phyloP scores from a whole-genome alignment of 768 basidiomycete genomes.

The Suillus decipiens region DNA sequence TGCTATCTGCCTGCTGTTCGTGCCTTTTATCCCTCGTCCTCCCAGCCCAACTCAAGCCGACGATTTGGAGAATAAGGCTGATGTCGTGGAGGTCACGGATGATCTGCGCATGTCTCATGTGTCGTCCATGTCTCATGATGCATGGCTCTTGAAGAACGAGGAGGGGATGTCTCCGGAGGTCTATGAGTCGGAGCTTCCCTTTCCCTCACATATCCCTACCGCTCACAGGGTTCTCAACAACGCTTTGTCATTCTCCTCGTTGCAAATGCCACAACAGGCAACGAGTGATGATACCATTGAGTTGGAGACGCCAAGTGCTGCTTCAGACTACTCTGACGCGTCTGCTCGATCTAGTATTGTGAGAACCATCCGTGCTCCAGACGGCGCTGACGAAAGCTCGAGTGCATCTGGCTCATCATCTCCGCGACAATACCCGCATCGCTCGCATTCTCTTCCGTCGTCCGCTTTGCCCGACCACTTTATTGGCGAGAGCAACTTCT shows the following conservation, averaged over 20 bases:
- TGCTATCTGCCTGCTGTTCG: slow-evolving; percentile 11
- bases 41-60: slow-evolving; percentile 18
- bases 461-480: slow-evolving; percentile 10
- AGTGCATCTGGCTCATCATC: slow-evolving; percentile 8
- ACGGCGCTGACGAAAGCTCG: background rate
- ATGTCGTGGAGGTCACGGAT: background rate
- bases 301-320: background rate
- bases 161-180: slow-evolving; percentile 15
- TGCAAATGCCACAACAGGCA: slow-evolving; percentile 4
- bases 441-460: background rate
- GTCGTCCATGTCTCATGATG: slow-evolving; percentile 9
- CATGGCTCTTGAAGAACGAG: slow-evolving; percentile 13
- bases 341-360: slow-evolving; percentile 3
- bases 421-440: background rate
- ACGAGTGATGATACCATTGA: background rate
- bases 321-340: slow-evolving; percentile 5
- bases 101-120: slow-evolving; percentile 8
- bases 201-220: background rate
- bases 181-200: slow-evolving; percentile 5
- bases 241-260: slow-evolving; percentile 8
- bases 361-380: slow-evolving; percentile 2
- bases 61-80: slow-evolving; percentile 16
- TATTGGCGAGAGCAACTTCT: background rate
- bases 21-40: slow-evolving; percentile 7
- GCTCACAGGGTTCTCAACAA: background rate